A percentile compares a stretch with the other conserved stretches of the same genome.
Conservation (phyloP, 2,329 filamentous ascomycete species). For the Sporothrix luriei region DNA sequence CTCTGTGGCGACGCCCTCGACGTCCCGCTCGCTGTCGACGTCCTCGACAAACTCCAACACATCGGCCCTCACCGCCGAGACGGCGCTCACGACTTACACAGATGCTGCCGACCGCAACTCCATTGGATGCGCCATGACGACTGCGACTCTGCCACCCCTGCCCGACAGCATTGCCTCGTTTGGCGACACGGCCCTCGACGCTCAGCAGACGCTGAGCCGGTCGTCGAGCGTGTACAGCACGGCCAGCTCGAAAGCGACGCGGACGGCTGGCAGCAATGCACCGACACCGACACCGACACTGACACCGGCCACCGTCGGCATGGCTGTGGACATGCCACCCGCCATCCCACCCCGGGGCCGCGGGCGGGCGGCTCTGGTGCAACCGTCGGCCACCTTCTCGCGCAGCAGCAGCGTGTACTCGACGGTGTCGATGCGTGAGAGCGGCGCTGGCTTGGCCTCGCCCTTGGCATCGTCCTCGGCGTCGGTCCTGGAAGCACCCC, state of each 20-base stretch:
- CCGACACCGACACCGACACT: background rate
- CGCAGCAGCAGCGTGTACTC: slow-evolving; percentile 33
- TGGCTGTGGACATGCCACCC: background rate
- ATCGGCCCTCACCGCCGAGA: slow-evolving; percentile 29
- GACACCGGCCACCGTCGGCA: background rate
- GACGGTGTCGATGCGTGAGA: slow-evolving; percentile 8
- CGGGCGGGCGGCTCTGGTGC: background rate
- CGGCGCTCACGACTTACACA: slow-evolving; percentile 19
- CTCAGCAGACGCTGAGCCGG: slow-evolving; percentile 10
- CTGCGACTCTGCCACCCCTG: background rate
- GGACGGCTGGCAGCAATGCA: background rate
- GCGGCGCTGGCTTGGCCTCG: background rate
- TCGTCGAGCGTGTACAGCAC: slow-evolving; percentile 31
- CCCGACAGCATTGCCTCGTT: background rate
- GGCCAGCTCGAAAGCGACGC: slow-evolving; percentile 14
- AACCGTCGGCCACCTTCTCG: background rate
- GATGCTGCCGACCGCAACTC: background rate
- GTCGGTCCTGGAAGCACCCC: background rate
- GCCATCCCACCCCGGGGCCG: slow-evolving; percentile 28
- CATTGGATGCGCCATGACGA: background rate
- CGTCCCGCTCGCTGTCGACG: slow-evolving; percentile 37
- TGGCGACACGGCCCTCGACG: background rate
- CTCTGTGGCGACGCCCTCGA: slow-evolving; percentile 20
- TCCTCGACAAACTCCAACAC: slow-evolving; percentile 37
- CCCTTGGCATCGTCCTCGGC: too few species aligned